Conservation (phyloP, 2,329 filamentous ascomycete genomes). For the Fusarium aywerte region DNA sequence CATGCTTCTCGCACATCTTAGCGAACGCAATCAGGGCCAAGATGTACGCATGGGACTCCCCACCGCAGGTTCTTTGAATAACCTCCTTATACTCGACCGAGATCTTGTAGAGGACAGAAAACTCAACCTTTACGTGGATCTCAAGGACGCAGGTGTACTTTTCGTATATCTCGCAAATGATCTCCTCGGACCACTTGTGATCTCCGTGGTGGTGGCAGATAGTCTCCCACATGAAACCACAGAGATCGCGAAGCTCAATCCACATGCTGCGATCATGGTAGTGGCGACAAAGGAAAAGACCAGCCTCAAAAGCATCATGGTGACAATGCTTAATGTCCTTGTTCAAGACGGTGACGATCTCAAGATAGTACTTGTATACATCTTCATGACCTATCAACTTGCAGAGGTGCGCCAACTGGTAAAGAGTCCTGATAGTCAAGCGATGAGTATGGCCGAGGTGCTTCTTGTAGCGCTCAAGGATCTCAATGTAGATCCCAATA, state of each 20-base stretch:
- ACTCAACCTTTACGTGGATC: slow-evolving; percentile 55
- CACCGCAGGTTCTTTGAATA: slow-evolving; percentile 53
- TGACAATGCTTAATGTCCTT: slow-evolving; percentile 50
- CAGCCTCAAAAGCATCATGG: slow-evolving; percentile 58
- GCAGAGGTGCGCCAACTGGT: slow-evolving; percentile 42
- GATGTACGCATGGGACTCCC: slow-evolving; percentile 44
- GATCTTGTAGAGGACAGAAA: slow-evolving; percentile 56
- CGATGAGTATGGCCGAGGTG: slow-evolving; percentile 44
- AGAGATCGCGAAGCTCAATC: slow-evolving; percentile 58
- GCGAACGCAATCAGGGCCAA: slow-evolving; percentile 54
- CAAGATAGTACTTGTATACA: slow-evolving; percentile 51
- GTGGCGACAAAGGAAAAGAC: slow-evolving; percentile 56
- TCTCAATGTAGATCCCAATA: slow-evolving; percentile 50
- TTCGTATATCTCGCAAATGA: slow-evolving; percentile 55
- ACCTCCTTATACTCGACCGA: slow-evolving; percentile 60
- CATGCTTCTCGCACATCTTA: slow-evolving; percentile 57
- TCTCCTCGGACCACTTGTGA: slow-evolving; percentile 53
- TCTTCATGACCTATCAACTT: slow-evolving; percentile 47
- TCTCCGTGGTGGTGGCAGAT: slow-evolving; percentile 51
- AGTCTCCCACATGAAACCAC: slow-evolving; percentile 58
- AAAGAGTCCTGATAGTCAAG: slow-evolving; percentile 51
- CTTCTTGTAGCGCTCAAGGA: slow-evolving; percentile 50
- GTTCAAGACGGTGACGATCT: slow-evolving; percentile 52
- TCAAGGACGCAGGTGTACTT: slow-evolving; percentile 61
- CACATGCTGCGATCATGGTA: slow-evolving; percentile 59